Evolutionary conservation across 1,284 basidiomycete species (phyloP).

Genomic region (Mycena sp.): DNA sequence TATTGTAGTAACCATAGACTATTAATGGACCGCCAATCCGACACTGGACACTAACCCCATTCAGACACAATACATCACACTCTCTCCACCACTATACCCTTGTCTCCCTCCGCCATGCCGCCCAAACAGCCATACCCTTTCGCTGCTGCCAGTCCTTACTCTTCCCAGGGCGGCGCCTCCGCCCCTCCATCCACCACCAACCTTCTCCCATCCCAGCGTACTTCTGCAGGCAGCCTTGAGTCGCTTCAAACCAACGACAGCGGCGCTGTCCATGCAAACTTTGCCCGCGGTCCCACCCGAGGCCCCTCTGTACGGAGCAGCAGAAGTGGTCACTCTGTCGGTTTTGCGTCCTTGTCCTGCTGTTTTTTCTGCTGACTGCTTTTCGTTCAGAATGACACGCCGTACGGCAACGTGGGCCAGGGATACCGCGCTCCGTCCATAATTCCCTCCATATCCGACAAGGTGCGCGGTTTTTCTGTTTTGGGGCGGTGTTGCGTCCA

Average conservation of each 20-base stretch:
- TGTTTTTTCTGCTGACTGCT: conserved; percentile 18
- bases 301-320: conserved; percentile 54
- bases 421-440: conserved; percentile 38
- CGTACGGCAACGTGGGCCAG: conserved; percentile 39
- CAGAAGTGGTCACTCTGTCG: conserved; percentile 56
- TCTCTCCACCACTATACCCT: not conserved
- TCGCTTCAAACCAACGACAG: conserved; percentile 37
- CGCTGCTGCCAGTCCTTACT: conserved; percentile 33
- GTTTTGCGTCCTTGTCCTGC: conserved; percentile 27
- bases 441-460: conserved; percentile 58
- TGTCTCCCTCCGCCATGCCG: conserved; percentile 15
- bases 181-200: conserved; percentile 64
- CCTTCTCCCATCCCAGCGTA: conserved; percentile 55
- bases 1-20: too few species aligned
- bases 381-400: conserved; percentile 43
- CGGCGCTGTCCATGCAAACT: conserved; percentile 57
- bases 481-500: not conserved
- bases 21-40: too few species aligned
- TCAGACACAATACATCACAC: not conserved
- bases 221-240: conserved; percentile 39
- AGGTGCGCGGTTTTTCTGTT: conserved; percentile 47
- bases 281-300: conserved; percentile 55
- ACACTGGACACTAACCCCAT: not conserved
- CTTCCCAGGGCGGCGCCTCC: conserved; percentile 36
- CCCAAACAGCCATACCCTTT: conserved; percentile 35